These are phyloP conservation scores for Fusarium mundagurra DNA, from an alignment of 2,329 filamentous ascomycete genomes.

Conservation along the genomic window DNA sequence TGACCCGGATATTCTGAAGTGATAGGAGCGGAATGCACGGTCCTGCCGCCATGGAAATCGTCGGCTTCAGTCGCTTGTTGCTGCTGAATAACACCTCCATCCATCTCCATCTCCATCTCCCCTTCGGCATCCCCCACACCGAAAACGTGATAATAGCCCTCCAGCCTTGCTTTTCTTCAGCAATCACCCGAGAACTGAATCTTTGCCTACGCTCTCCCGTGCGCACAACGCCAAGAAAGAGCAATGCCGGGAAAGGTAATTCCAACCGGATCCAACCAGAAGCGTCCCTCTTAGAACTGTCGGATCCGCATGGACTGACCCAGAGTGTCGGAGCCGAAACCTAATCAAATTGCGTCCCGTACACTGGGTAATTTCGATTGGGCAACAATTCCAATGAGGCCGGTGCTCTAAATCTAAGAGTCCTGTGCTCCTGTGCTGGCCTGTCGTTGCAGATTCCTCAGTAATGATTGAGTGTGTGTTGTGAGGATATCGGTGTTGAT, in stretches of 20 bases:
- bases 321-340: slow-evolving; percentile 21
- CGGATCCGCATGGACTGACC: slow-evolving; percentile 4
- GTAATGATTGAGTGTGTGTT: neutral
- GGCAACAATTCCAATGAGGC: neutral
- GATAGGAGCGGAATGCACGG: slow-evolving; percentile 1
- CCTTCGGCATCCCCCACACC: slow-evolving; percentile 18
- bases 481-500: neutral
- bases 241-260: slow-evolving; percentile 11
- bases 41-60: slow-evolving; percentile 12
- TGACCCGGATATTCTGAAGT: slow-evolving; percentile 17
- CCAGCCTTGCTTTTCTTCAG: slow-evolving; percentile 22
- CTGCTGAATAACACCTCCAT: slow-evolving; percentile 14
- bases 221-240: slow-evolving; percentile 6
- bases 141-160: slow-evolving; percentile 34
- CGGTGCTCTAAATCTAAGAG: neutral
- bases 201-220: neutral
- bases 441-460: neutral
- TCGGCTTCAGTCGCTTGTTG: slow-evolving; percentile 17
- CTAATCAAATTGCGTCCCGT: neutral
- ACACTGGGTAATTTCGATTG: neutral
- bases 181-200: neutral
- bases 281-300: slow-evolving; percentile 6
- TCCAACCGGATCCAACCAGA: slow-evolving; percentile 23
- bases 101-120: slow-evolving; percentile 12
- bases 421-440: neutral